Percentiles rank a stretch among this genome's conserved stretches.
These are phyloP conservation scores for Suhomyces bolitotheri DNA, from an alignment of 1,139 yeast genomes.

Conservation along the genomic window DNA sequence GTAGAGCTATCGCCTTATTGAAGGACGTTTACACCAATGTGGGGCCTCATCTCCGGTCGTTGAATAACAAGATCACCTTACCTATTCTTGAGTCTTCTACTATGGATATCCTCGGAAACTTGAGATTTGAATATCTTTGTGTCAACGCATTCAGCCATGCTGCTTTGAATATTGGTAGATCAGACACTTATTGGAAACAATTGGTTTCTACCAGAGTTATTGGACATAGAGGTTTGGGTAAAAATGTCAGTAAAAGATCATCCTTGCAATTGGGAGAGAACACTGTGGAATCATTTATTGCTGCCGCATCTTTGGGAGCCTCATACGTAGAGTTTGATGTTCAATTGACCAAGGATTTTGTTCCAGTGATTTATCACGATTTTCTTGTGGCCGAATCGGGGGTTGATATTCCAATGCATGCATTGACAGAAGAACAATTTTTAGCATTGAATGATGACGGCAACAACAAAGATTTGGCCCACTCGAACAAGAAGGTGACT, in stretches of 20 bases:
- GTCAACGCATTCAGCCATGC: constrained; percentile 77
- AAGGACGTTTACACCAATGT: constrained; percentile 65
- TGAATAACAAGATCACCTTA: constrained; percentile 66
- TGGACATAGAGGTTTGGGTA: constrained; percentile 96
- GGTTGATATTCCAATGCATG: constrained; percentile 95
- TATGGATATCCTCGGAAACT: constrained; percentile 72
- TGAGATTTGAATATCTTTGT: constrained; percentile 73
- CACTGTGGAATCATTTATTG: constrained; percentile 91
- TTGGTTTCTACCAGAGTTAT: constrained; percentile 86
- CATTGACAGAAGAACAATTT: constrained; percentile 86
- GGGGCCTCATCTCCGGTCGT: constrained; percentile 68
- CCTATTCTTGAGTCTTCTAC: constrained; percentile 77
- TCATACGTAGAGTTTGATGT: constrained; percentile 95
- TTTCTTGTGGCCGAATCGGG: constrained; percentile 95
- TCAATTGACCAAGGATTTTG: constrained; percentile 87
- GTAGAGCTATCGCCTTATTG: constrained; percentile 82
- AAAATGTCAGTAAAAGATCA: constrained; percentile 67
- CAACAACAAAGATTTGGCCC: constrained; percentile 11
- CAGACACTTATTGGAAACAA: constrained; percentile 91
- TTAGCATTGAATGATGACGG: constrained; percentile 54
- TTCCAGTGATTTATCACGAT: constrained; percentile 95
- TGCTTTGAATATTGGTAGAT: constrained; percentile 63
- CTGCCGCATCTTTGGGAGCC: constrained; percentile 94
- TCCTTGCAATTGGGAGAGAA: constrained; percentile 94
- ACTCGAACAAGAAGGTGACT: constrained; percentile 23